Conservation (phyloP, 2,329 filamentous ascomycete genomes). For the Colletotrichum eremochloae region DNA sequence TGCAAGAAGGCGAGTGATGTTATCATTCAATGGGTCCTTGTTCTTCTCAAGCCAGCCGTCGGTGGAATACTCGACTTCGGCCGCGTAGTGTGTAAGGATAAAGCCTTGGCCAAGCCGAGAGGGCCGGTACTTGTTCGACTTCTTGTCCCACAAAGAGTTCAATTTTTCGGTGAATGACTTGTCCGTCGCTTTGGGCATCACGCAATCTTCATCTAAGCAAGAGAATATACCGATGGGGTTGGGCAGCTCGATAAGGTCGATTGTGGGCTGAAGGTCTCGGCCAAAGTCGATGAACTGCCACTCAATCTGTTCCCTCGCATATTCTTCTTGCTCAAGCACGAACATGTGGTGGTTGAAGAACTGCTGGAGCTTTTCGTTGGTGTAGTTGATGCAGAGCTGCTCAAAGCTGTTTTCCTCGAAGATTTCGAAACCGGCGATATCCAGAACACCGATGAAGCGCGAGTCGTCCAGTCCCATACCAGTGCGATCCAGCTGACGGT, state of each 20-base stretch:
- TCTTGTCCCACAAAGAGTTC: conserved; percentile 96
- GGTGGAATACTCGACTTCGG: conserved; percentile 97
- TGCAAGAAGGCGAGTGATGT: conserved; percentile 89
- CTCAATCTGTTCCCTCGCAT: conserved; percentile 96
- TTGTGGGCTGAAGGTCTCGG: conserved; percentile 95
- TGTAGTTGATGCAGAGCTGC: conserved; percentile 99
- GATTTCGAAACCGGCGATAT: conserved; percentile 99
- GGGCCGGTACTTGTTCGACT: conserved; percentile 91
- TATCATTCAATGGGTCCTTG: conserved; percentile 98
- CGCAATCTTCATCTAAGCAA: conserved; percentile 95
- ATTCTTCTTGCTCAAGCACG: conserved; percentile 97
- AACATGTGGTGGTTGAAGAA: conserved; percentile 99
- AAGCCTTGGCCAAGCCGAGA: conserved; percentile 93
- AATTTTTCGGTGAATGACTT: conserved; percentile 97
- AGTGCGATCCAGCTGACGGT: conserved; percentile 88
- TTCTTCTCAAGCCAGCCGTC: conserved; percentile 98
- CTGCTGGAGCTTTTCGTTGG: conserved; percentile 98
- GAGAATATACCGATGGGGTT: conserved; percentile 99
- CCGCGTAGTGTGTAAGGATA: conserved; percentile 95
- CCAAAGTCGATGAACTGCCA: conserved; percentile 99
- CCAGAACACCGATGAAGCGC: conserved; percentile 96
- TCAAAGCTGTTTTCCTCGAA: conserved; percentile 99
- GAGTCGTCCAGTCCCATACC: conserved; percentile 85
- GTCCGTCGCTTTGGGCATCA: conserved; percentile 99
- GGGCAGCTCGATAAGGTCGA: conserved; percentile 94